Percentiles rank a stretch among this genome's conserved stretches.
Conservation (phyloP, 768 basidiomycete genomes). For the Mrakia hoshinonis region DNA sequence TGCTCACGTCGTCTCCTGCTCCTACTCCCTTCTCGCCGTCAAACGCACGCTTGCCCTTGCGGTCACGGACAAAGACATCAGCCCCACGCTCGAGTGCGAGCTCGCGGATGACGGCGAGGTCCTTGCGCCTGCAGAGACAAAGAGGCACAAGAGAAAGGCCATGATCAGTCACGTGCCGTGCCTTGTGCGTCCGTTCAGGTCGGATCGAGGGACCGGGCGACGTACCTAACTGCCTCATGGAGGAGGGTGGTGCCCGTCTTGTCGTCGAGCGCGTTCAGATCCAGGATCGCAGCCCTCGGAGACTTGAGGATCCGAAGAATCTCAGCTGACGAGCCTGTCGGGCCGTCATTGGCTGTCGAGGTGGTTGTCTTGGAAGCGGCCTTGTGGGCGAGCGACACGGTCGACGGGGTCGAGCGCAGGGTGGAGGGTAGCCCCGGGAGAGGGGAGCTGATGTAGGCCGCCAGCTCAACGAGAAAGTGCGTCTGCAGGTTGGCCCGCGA, state of each 20-base stretch:
- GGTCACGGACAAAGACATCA: slow-evolving; percentile 77
- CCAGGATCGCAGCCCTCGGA: slow-evolving; percentile 60
- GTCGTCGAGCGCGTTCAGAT: slow-evolving; percentile 69
- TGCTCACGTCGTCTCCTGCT: slow-evolving; percentile 60
- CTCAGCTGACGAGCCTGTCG: slow-evolving; percentile 27
- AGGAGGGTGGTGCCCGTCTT: slow-evolving; percentile 67
- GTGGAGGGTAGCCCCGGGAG: background rate
- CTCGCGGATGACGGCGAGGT: slow-evolving; percentile 64
- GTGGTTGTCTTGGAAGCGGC: slow-evolving; percentile 30
- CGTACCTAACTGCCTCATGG: slow-evolving; percentile 66
- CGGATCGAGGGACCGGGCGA: background rate
- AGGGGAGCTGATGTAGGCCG: slow-evolving; percentile 31
- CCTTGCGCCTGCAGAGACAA: slow-evolving; percentile 47
- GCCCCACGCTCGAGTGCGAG: slow-evolving; percentile 77
- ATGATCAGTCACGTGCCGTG: background rate
- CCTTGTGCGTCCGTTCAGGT: background rate
- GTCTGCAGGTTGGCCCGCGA: slow-evolving; percentile 54
- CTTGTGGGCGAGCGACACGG: background rate
- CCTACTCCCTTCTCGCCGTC: slow-evolving; percentile 52
- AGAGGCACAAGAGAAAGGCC: background rate
- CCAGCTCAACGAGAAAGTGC: slow-evolving; percentile 32
- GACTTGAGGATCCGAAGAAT: slow-evolving; percentile 51
- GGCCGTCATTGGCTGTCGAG: slow-evolving; percentile 32
- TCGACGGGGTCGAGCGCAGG: background rate
- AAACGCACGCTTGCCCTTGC: slow-evolving; percentile 58